Evolutionary conservation across 23 red algal genomes (phyloP).

Genomic region (Rhodosorus marinus): DNA sequence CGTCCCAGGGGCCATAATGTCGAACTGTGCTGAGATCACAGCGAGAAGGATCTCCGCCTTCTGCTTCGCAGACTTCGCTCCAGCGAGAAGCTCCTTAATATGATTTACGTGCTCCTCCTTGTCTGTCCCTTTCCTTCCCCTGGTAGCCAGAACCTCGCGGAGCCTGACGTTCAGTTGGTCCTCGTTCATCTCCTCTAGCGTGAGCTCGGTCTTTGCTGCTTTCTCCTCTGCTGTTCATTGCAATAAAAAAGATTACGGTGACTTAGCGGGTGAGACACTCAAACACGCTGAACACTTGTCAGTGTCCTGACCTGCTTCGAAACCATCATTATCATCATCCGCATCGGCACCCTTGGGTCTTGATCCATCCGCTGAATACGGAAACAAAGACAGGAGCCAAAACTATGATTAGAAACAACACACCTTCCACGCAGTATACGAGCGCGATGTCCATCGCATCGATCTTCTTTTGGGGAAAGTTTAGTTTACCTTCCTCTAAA

Average conservation of each 20-base stretch:
- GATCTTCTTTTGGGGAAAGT: too few relatives aligned
- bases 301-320: background rate
- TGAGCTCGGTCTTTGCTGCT: background rate
- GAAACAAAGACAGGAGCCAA: too few relatives aligned
- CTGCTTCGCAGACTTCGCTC: slow-evolving; percentile 64
- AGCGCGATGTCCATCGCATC: too few relatives aligned
- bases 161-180: slow-evolving; percentile 47
- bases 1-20: slow-evolving; percentile 22
- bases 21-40: slow-evolving; percentile 90
- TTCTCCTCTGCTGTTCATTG: slow-evolving; percentile 1
- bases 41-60: slow-evolving; percentile 50
- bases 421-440: too few relatives aligned
- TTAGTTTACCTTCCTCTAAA: too few relatives aligned
- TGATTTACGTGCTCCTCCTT: slow-evolving; percentile 50
- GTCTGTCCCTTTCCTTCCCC: slow-evolving; percentile 88
- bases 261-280: slow-evolving; percentile 18
- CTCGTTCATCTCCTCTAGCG: slow-evolving; percentile 68
- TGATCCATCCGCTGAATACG: too few relatives aligned
- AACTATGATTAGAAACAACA: too few relatives aligned
- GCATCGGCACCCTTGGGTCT: slow-evolving; percentile 19
- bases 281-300: slow-evolving; percentile 27
- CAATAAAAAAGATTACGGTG: slow-evolving; percentile 16
- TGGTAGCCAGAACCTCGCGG: slow-evolving; percentile 55
- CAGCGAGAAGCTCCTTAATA: slow-evolving; percentile 43
- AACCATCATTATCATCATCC: slow-evolving; percentile 11